Conservation (phyloP, 1,139 yeast genomes). For the Waltiozyma sp. region DNA sequence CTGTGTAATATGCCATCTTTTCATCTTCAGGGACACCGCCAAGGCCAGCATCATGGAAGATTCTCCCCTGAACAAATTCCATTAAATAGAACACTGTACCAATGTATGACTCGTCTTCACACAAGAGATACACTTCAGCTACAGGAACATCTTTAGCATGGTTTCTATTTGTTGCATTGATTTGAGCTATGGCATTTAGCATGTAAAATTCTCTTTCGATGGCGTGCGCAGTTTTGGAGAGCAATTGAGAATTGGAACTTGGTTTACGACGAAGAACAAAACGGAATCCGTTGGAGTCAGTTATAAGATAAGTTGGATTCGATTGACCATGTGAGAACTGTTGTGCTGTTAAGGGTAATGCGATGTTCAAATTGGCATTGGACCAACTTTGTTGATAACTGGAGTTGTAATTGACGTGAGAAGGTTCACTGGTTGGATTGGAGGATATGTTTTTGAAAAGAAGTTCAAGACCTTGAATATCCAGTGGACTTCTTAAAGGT, state of each 20-base stretch:
- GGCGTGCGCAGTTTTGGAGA: constrained; percentile 54
- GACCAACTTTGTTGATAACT: neutral
- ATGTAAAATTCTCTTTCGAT: constrained; percentile 54
- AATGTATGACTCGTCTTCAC: constrained; percentile 40
- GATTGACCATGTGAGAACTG: constrained; percentile 62
- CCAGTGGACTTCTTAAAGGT: constrained; percentile 18
- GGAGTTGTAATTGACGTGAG: constrained; percentile 6
- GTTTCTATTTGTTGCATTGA: constrained; percentile 11
- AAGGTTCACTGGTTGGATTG: neutral
- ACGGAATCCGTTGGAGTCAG: constrained; percentile 30
- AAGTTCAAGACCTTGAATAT: constrained; percentile 23
- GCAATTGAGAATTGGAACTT: constrained; percentile 38
- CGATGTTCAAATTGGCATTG: neutral
- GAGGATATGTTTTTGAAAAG: neutral
- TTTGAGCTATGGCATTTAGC: constrained; percentile 35
- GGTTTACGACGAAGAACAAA: constrained; percentile 55
- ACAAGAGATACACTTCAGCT: constrained; percentile 35
- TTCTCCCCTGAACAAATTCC: constrained; percentile 51
- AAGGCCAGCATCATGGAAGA: constrained; percentile 44
- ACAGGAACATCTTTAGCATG: constrained; percentile 31
- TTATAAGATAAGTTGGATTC: constrained; percentile 50
- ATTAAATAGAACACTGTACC: constrained; percentile 48
- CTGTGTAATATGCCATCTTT: constrained; percentile 32
- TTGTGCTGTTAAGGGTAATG: constrained; percentile 23
- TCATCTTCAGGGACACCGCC: constrained; percentile 21